Base-by-base conservation (phyloP, 768 basidiomycete genomes). In the Russula compacta region DNA sequence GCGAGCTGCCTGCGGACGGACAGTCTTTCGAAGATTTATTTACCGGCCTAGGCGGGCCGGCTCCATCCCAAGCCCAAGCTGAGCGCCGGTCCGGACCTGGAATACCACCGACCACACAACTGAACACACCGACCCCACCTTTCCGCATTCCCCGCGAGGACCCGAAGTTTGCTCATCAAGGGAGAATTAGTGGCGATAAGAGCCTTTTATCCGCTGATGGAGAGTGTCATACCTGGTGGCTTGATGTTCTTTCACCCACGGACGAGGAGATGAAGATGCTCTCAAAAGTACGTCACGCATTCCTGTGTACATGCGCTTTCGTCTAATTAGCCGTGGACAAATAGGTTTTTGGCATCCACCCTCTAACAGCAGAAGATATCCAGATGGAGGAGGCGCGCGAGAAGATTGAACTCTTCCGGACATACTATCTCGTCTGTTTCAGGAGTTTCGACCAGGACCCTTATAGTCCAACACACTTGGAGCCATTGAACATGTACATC, bases 401-500 rank as follows among this genome's bases (percentile, higher is more conserved):
- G 77, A 99, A 99, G 79, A 99, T 99, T 68, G 97, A 99, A 72
- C 83, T 99, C 19, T 99, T 98, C 81, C 82, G 95, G 57, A 95
- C 95, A 71, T 99, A 99, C 73, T 98, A 98, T 72, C 84, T 99
- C 56, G 97, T 98, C 63, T 98, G 95, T 79, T 99, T 99, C 79
- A 87, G 97, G 64, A 90, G 92, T 65, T 98, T 99, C 76, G 97
- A 99, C 73, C 97, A 99, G 77, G 97, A 98, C 73, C 89, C 86
- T 24, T 98, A 98, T 76, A 92, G 90, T 68, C 94, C 95, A 17
- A 98, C 94, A 1, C 87, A 98, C 72, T 85, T 99, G 49, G 95
- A 99, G 72, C 97, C 97, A 15, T 79, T 98, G 65, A 99, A 99
- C 75, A 98, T 98, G 95, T 99, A 99, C 75, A 95, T 99, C 67